Base-by-base conservation (phyloP, 2,329 filamentous ascomycete species). In the Talaromyces sp. region DNA sequence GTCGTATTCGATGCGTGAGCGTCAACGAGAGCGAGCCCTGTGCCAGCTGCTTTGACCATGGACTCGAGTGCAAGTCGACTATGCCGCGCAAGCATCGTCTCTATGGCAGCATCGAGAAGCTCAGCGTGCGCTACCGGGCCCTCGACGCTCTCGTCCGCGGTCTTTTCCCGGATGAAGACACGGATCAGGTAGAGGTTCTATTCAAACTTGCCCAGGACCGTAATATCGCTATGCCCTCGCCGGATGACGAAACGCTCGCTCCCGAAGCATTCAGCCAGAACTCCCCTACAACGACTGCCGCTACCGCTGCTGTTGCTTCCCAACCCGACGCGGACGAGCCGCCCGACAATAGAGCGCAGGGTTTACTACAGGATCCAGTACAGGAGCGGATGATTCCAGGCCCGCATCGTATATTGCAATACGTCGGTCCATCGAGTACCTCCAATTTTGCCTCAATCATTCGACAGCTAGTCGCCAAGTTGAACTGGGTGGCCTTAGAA, bases 41-140 rank as follows among this genome's bases (percentile, higher is more conserved):
- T 43, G 49, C 60, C 26, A 62, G 46, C 32, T 62, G 60, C 27
- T 53, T 62, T 43, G 51, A 43, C 32, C 52, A 56, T 26, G 56
- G 56, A 35, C 29, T 56, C 56, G 58, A 58, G 53, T 62, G 60
- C 32, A 52, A 62, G 19, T 62, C 60, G 52, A 62, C 56, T 13
- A 13, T 62, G 56, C 60, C 60, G 27, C 52, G 60, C 19, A 62
- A 62, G 56, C 60, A 62, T 21, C 60, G 60, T n/a, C 55, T 62
- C 7, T 62, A 62, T 17, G 60, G 60, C 19, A 62, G 60, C 24
- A 32, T 62, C 19, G 60, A 62, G 9, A 55, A 52, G 51, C 58
- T 62, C 43, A 62, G 60, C 29, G 10, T 62, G 31, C 60, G 60
- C 11, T 62, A 62, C 52, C 56, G 60, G 26, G 60, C 60, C 17